phyloP scores from a whole-genome alignment of 1,139 yeast genomes.

The Lodderomyces beijingensis region DNA sequence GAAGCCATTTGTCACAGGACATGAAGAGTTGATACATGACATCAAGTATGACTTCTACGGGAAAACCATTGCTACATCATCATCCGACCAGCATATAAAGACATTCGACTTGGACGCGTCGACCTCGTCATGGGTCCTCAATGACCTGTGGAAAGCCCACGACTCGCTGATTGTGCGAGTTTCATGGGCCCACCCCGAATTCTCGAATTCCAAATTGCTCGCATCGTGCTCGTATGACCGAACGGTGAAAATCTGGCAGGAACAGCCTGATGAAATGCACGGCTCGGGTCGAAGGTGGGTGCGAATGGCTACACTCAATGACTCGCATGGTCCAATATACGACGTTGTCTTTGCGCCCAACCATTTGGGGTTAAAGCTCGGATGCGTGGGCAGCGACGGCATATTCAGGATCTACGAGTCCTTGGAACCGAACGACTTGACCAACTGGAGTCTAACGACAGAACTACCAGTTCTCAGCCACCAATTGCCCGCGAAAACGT shows the following conservation, averaged over 20 bases:
- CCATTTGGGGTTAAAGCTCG: slow-evolving; percentile 77
- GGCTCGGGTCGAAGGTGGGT: slow-evolving; percentile 83
- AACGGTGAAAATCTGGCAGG: slow-evolving; percentile 88
- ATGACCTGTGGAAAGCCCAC: slow-evolving; percentile 93
- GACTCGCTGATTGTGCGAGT: slow-evolving; percentile 80
- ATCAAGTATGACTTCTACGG: slow-evolving; percentile 89
- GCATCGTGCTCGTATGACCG: slow-evolving; percentile 91
- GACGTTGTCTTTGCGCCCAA: slow-evolving; percentile 88
- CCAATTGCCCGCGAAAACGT: slow-evolving; percentile 65
- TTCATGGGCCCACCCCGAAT: slow-evolving; percentile 94
- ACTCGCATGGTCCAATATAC: slow-evolving; percentile 84
- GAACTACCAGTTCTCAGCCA: slow-evolving; percentile 64
- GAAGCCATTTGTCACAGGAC: slow-evolving; percentile 81
- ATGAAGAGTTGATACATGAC: slow-evolving; percentile 87
- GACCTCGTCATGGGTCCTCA: slow-evolving; percentile 64
- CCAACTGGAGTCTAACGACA: slow-evolving; percentile 73
- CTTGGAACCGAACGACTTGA: slow-evolving; percentile 78
- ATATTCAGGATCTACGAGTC: slow-evolving; percentile 83
- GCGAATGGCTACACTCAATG: slow-evolving; percentile 69
- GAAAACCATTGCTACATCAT: slow-evolving; percentile 82
- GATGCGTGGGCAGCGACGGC: slow-evolving; percentile 90
- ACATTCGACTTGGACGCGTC: slow-evolving; percentile 69
- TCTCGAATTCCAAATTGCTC: slow-evolving; percentile 65
- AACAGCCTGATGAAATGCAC: slow-evolving; percentile 70
- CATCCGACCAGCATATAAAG: slow-evolving; percentile 87